These are phyloP conservation scores for Cyclotella cryptica DNA, from an alignment of 108 stramenopile species.

Conservation along the genomic window DNA sequence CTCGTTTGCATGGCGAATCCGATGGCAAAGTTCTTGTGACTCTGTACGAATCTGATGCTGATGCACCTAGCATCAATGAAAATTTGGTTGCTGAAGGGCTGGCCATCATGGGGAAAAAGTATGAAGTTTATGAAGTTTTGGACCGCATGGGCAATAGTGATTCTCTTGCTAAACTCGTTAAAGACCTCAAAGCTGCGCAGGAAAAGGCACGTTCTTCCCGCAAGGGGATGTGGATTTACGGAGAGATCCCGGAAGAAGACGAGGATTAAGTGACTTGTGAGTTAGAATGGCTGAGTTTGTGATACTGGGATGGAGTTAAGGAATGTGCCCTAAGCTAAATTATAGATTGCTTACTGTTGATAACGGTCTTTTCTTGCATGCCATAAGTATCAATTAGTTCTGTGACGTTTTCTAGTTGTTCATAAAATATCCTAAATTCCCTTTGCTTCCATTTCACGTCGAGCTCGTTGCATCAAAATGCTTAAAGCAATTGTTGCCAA, in stretches of 20 bases:
- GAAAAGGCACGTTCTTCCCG: slow-evolving; percentile 76
- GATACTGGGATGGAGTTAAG: not conserved
- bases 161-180: slow-evolving; percentile 63
- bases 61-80: slow-evolving; percentile 76
- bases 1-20: slow-evolving; percentile 68
- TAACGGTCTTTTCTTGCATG: no score
- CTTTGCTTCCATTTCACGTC: slow-evolving; percentile 43
- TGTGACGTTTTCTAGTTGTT: not conserved
- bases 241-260: slow-evolving; percentile 92
- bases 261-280: slow-evolving; percentile 56
- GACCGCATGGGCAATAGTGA: slow-evolving; percentile 63
- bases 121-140: slow-evolving; percentile 55
- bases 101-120: slow-evolving; percentile 71
- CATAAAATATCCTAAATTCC: slow-evolving; percentile 32
- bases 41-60: slow-evolving; percentile 54
- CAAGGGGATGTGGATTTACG: slow-evolving; percentile 92
- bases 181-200: slow-evolving; percentile 71
- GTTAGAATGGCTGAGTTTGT: slow-evolving; percentile 9
- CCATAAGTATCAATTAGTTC: no score
- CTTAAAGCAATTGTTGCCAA: slow-evolving; percentile 38
- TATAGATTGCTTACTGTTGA: slow-evolving; percentile 18
- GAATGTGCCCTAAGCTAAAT: slow-evolving; percentile 3
- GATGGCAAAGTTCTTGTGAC: slow-evolving; percentile 73
- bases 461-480: slow-evolving; percentile 36
- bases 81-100: slow-evolving; percentile 73